phyloP scores from a whole-genome alignment of 805 yeast genomes.

The Candida morakotiae region DNA sequence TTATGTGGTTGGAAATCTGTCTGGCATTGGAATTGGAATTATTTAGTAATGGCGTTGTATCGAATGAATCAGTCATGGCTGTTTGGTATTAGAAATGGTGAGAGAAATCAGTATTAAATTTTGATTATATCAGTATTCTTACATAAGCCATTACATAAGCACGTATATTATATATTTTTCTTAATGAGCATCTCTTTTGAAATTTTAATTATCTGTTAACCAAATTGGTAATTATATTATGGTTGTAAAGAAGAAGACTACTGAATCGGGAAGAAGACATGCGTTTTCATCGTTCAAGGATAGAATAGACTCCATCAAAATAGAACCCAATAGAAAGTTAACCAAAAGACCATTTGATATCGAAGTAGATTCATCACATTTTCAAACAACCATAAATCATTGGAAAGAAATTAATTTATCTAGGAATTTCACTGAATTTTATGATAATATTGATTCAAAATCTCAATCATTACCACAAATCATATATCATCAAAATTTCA shows the following conservation, averaged over 20 bases:
- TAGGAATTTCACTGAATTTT: conserved; percentile 61
- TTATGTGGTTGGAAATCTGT: no score
- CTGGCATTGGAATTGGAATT: not conserved
- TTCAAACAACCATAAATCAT: conserved; percentile 71
- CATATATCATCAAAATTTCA: conserved; percentile 60
- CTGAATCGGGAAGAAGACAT: conserved; percentile 52
- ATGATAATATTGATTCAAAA: conserved; percentile 48
- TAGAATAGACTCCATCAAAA: conserved; percentile 75
- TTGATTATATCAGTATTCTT: no score
- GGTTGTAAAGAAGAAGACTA: conserved; percentile 30
- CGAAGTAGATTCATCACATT: conserved; percentile 75
- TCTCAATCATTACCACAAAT: conserved; percentile 78
- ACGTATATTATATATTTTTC: no score
- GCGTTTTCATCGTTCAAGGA: conserved; percentile 77
- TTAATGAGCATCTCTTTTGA: conserved; percentile 1
- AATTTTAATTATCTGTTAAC: not conserved
- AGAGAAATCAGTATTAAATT: no score
- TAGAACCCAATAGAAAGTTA: conserved; percentile 63
- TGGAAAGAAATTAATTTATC: conserved; percentile 88
- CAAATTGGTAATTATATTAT: not conserved
- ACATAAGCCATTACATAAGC: not conserved
- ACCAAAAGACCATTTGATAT: conserved; percentile 56
- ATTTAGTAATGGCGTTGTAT: conserved; percentile 14
- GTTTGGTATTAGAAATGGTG: no score
- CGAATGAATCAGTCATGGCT: conserved; percentile 1